Evolutionary conservation across 1,284 basidiomycete genomes (phyloP).

Genomic region (Marasmius sp.): DNA sequence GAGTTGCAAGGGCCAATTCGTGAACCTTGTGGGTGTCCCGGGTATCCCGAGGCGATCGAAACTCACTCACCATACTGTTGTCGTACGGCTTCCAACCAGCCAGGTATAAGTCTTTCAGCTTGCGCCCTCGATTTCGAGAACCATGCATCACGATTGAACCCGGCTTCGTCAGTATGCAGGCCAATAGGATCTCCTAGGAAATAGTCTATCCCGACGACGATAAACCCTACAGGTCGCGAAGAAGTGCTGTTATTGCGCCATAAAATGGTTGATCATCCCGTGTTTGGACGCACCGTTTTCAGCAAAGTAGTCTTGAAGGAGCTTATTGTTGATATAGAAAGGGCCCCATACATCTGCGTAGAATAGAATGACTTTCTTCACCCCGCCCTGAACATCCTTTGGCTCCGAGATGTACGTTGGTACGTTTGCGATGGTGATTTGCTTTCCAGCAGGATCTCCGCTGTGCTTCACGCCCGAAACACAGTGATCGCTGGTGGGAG

Average conservation of each 20-base stretch:
- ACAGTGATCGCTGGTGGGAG: constrained; percentile 44
- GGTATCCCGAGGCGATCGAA: background rate
- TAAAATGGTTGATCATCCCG: background rate
- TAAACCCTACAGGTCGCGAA: constrained; percentile 3
- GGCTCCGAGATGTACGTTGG: constrained; percentile 54
- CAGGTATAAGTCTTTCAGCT: constrained; percentile 38
- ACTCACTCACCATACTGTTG: constrained; percentile 33
- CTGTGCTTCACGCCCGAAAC: constrained; percentile 44
- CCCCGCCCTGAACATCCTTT: constrained; percentile 7
- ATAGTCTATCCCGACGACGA: constrained; percentile 13
- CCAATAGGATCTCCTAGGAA: constrained; percentile 10
- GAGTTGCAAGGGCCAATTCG: background rate
- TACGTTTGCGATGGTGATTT: constrained; percentile 43
- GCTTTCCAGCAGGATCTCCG: constrained; percentile 44
- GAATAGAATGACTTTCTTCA: constrained; percentile 46
- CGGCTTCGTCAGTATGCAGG: constrained; percentile 7
- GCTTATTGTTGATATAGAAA: constrained; percentile 46
- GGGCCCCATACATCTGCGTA: constrained; percentile 50
- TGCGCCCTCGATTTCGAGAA: constrained; percentile 1
- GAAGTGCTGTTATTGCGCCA: background rate
- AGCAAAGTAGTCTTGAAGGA: constrained; percentile 54
- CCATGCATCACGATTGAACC: constrained; percentile 12
- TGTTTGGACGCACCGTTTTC: constrained; percentile 36
- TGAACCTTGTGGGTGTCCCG: background rate
- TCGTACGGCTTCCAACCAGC: constrained; percentile 50